Percentiles rank a stretch among this genome's conserved stretches.
phyloP scores from a whole-genome alignment of 139 green algal species.

The Marvania coccoides region DNA sequence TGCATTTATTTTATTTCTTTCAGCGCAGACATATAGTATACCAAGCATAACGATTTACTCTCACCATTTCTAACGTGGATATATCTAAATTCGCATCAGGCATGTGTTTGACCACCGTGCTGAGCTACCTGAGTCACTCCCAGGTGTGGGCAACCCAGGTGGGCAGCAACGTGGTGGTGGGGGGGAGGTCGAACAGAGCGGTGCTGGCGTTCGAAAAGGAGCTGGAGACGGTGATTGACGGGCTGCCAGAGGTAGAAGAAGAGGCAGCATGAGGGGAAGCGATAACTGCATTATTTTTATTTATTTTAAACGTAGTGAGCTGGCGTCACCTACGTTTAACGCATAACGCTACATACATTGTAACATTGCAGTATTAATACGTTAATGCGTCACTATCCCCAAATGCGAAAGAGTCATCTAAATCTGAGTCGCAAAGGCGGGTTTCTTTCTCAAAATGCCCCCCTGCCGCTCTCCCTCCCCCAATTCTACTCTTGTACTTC shows the following conservation, averaged over 20 bases:
- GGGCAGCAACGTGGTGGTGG: conserved; percentile 56
- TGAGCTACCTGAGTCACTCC: conserved; percentile 92
- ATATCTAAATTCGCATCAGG: conserved; percentile 44
- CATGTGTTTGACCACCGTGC: conserved; percentile 90
- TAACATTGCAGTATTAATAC: too few species aligned
- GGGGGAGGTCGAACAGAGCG: conserved; percentile 77
- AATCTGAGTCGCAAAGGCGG: too few species aligned
- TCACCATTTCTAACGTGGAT: neutral
- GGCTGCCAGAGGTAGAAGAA: conserved; percentile 56
- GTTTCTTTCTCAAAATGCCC: too few species aligned
- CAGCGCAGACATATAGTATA: neutral
- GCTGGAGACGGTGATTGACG: conserved; percentile 60
- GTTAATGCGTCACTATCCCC: too few species aligned
- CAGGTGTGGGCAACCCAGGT: conserved; percentile 81
- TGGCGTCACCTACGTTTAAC: too few species aligned
- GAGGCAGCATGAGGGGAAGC: neutral
- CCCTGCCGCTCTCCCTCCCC: too few species aligned
- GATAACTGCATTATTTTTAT: neutral
- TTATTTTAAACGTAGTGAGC: too few species aligned
- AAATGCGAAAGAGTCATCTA: too few species aligned
- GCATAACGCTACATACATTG: too few species aligned
- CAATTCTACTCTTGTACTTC: too few species aligned
- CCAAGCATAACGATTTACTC: neutral
- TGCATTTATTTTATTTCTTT: neutral
- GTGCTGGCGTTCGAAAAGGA: conserved; percentile 76